Percentiles rank a stretch among this genome's conserved stretches.
phyloP scores from a whole-genome alignment of 768 basidiomycete species.

The Tephrocybe rancida region DNA sequence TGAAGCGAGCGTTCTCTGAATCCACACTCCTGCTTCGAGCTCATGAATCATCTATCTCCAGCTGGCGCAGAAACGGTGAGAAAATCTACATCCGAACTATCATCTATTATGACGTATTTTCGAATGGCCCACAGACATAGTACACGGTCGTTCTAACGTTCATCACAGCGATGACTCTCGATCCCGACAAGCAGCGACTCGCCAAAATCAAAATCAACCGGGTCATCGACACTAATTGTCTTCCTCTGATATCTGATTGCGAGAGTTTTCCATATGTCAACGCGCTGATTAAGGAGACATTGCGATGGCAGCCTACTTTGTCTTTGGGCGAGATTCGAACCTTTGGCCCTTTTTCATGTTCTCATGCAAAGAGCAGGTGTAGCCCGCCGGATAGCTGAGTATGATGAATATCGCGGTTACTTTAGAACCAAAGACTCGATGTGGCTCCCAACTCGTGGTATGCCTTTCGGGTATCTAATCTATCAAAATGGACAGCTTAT shows the following conservation, averaged over 20 bases:
- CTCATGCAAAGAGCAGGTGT: constrained; percentile 16
- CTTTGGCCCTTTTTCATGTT: background rate
- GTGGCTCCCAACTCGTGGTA: constrained; percentile 39
- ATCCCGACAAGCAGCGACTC: constrained; percentile 14
- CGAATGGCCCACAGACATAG: constrained; percentile 12
- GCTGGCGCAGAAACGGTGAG: constrained; percentile 17
- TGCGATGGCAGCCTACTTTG: constrained; percentile 12
- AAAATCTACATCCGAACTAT: background rate
- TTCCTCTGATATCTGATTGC: constrained; percentile 4
- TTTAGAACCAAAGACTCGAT: constrained; percentile 37
- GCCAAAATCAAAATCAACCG: constrained; percentile 20
- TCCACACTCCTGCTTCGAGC: background rate
- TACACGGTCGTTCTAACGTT: constrained; percentile 13
- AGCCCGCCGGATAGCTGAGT: constrained; percentile 22
- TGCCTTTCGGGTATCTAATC: background rate
- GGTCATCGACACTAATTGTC: background rate
- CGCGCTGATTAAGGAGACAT: constrained; percentile 12
- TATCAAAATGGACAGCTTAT: background rate
- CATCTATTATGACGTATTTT: background rate
- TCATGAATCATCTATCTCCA: background rate
- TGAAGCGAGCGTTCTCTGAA: background rate
- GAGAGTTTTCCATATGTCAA: constrained; percentile 16
- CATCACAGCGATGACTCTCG: constrained; percentile 17
- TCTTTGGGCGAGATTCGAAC: constrained; percentile 6
- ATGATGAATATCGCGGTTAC: constrained; percentile 29